Percentiles rank a stretch among this genome's conserved stretches.
Conservation (phyloP, 2,329 filamentous ascomycete genomes). For the Trichoderma arundinaceum region DNA sequence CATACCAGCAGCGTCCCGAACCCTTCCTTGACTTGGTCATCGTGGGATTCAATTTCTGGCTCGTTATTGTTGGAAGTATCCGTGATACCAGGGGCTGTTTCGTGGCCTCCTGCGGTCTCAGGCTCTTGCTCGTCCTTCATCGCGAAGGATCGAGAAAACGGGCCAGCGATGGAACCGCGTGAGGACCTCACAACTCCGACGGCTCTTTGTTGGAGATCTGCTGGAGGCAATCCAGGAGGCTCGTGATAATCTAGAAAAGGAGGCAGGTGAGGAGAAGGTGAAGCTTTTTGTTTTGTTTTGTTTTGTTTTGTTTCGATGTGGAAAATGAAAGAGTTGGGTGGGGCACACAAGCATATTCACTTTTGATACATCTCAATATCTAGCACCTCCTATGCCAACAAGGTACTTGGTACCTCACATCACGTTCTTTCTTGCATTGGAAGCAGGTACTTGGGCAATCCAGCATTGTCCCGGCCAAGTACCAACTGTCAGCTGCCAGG, state of each 20-base stretch:
- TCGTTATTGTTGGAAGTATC: not conserved
- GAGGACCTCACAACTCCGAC: not conserved
- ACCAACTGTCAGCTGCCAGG: not conserved
- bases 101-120: not conserved
- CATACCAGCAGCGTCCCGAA: not conserved
- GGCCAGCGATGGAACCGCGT: not conserved
- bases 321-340: not conserved
- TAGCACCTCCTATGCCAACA: not conserved
- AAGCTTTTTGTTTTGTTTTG: not conserved
- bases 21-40: not conserved
- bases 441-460: too few relatives aligned
- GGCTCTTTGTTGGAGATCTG: not conserved
- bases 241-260: not conserved
- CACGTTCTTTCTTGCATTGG: not conserved
- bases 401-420: too few relatives aligned
- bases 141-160: not conserved
- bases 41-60: not conserved
- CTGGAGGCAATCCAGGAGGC: not conserved
- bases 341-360: not conserved
- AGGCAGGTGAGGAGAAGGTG: not conserved
- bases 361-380: not conserved
- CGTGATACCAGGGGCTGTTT: not conserved
- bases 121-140: not conserved
- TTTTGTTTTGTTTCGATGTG: too few relatives aligned
- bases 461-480: too few relatives aligned